A percentile compares a stretch with the other conserved stretches of the same genome.
phyloP scores from a whole-genome alignment of 768 basidiomycete genomes.

The Boletus patriciae region DNA sequence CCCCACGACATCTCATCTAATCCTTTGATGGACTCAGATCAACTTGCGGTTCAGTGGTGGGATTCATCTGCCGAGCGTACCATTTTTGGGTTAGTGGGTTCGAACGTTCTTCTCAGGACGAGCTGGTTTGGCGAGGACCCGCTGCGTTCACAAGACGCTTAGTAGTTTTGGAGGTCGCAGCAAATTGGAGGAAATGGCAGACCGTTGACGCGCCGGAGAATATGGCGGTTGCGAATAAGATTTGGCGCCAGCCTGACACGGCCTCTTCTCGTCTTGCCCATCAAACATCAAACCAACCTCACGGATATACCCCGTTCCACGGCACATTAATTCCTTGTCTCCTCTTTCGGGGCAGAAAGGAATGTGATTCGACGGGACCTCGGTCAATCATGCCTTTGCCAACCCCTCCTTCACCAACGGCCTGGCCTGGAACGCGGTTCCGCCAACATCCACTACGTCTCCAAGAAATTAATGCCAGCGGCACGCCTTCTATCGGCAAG shows the following conservation, averaged over 20 bases:
- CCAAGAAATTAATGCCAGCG: neutral
- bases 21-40: neutral
- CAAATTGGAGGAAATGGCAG: neutral
- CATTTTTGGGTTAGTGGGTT: slow-evolving; percentile 1
- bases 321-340: neutral
- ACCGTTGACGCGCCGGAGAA: neutral
- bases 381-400: neutral
- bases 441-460: neutral
- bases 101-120: neutral
- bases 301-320: neutral
- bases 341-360: neutral
- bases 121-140: slow-evolving; percentile 10
- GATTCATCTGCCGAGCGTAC: neutral
- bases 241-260: neutral
- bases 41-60: neutral
- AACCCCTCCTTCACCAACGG: neutral
- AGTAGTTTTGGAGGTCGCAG: neutral
- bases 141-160: neutral
- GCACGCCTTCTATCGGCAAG: neutral
- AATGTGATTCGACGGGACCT: neutral
- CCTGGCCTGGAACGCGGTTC: neutral
- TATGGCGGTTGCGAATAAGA: neutral
- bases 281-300: neutral
- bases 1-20: neutral
- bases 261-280: neutral